Base-by-base conservation (phyloP, 2,329 filamentous ascomycete genomes). In the Periglandula ipomoeae region DNA sequence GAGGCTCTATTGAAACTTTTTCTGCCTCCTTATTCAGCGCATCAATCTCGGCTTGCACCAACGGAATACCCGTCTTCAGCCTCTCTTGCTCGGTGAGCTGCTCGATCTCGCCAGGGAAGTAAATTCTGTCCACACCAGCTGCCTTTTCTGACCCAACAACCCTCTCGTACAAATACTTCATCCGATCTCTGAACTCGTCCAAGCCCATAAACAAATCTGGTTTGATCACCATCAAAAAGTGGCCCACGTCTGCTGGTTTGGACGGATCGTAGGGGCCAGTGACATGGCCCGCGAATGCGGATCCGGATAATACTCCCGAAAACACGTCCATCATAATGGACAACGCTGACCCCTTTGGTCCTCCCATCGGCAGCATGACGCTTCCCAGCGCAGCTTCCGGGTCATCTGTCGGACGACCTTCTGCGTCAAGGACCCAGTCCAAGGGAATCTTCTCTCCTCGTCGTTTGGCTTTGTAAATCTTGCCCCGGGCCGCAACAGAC, bases 281-380 rank as follows among this genome's bases (percentile, higher is more conserved):
- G 17, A 93, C 87, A 58, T 85, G 73, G 0, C 87, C 87, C 0
- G 85, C 88, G 65, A 88, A 93, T 0, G 86, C 86, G 27, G 82
- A 84, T 0, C 87, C 87, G 0, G 85, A 88, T 0, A 93, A 59
- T 0, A 87, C 83, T 0, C 87, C 87, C 0, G 85, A 89, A 60
- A 93, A 91, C 2, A 94, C 84, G 60, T 93, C 87, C 88, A 93
- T 93, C 85, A 89, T 91, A 48, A 93, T 79, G 0, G 85, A 71
- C 37, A 93, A 63, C 0, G 78, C 88, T 2, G 83, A 87, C 0
- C 88, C 88, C 64, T 93, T 93, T 0, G 87, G 86, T 0, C 88
- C 87, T 2, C 87, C 87, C 84, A 93, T 89, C 0, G 87, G 87
- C 19, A 91, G 67, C 87, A 93, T 91, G 3, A 90, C 85, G 1